Base-by-base conservation (phyloP, 202 grass and related monocot genomes). In the Elaeis oleifera region DNA sequence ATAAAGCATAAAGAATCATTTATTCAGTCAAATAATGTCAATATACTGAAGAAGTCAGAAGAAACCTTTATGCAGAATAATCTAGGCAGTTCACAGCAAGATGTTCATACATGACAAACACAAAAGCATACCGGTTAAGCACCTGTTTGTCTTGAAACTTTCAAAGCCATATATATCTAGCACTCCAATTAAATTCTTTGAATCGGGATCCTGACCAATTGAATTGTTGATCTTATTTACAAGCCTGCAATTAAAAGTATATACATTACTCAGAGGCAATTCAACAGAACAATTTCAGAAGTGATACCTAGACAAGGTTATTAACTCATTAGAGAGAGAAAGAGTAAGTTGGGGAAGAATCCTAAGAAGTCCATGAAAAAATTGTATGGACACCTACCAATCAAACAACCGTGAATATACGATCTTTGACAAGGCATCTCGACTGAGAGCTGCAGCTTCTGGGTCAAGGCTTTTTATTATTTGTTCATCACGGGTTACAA, bases 111-210 rank as follows among this genome's bases (percentile, higher is more conserved):
- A 74, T 51, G 68, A 79, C 65, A 67, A 36, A 84, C 60, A 25
- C 71, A 85, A 85, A 81, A 88, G 81, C 20, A 5, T 85, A 79
- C 79, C 87, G 63, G 65, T 76, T 67, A 83, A 89, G 81, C 87
- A 96, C 91, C 91, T 96, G 91, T 96, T 96, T 88, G 79, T 91
- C 79, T 91, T 96, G 81, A 96, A 96, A 80, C 91, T 96, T 78
- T 96, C 91, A 64, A 96, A 96, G 44, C 91, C 92, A 14, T 97
- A 97, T 70, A 97, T 97, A 85, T 97, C 92, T 13, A 97, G 82
- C 61, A 97, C 87, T 63, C 87, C 87, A 51, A 97, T 97, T 80
- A 91, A 84, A 64, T 75, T 80, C 60, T 91, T 91, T 59, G 92
- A 91, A 80, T 91, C 59, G n/a, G 87, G 88, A 83, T 97, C 92